A percentile compares a stretch with the other conserved stretches of the same genome.
Evolutionary conservation across 2,329 filamentous ascomycete species (phyloP).

Genomic region (Fusarium kyushuense): DNA sequence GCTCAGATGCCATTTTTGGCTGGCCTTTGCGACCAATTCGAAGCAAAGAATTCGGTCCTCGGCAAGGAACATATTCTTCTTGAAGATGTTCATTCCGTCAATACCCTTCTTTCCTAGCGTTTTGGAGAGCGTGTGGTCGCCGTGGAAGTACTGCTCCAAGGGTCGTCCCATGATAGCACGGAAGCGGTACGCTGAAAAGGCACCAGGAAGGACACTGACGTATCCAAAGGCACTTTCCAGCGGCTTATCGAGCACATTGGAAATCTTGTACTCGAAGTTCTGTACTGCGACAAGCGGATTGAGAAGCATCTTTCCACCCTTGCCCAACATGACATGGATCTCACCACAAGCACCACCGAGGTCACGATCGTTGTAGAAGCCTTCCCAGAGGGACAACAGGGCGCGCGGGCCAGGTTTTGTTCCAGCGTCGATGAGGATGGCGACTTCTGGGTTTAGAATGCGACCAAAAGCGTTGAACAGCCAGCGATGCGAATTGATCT

Average conservation of each 20-base stretch:
- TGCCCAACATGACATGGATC: conserved; percentile 46
- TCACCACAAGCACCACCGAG: conserved; percentile 44
- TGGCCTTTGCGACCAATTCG: conserved; percentile 43
- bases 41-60: conserved; percentile 46
- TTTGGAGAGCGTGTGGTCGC: conserved; percentile 45
- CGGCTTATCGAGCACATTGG: conserved; percentile 44
- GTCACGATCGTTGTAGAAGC: conserved; percentile 44
- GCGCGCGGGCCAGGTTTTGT: conserved; percentile 44
- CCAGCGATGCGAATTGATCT: conserved; percentile 48
- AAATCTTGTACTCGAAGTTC: conserved; percentile 47
- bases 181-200: conserved; percentile 45
- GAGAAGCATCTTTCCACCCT: conserved; percentile 39
- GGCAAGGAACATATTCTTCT: conserved; percentile 47
- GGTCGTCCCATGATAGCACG: conserved; percentile 45
- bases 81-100: conserved; percentile 47
- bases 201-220: conserved; percentile 43
- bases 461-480: conserved; percentile 45
- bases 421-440: conserved; percentile 45
- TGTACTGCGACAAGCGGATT: conserved; percentile 46
- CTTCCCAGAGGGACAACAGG: conserved; percentile 43
- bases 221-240: conserved; percentile 46
- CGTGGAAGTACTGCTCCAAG: conserved; percentile 45
- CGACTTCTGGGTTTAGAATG: conserved; percentile 44
- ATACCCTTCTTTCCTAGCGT: conserved; percentile 45
- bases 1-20: conserved; percentile 46